These are phyloP conservation scores for Haberlea rhodopensis DNA, from an alignment of 257 asterid species.

Conservation along the genomic window DNA sequence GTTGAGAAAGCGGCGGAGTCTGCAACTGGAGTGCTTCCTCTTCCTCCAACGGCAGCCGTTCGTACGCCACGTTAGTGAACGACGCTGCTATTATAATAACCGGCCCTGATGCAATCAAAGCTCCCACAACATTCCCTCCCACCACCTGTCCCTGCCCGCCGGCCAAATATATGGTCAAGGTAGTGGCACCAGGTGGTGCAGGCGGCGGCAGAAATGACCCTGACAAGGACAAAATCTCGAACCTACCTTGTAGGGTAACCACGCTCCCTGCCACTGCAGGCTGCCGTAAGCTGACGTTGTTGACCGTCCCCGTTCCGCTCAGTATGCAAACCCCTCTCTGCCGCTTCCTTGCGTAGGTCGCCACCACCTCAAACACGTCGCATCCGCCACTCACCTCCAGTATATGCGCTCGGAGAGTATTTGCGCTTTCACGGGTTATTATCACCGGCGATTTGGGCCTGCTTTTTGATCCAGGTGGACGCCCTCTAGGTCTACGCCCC, in stretches of 20 bases:
- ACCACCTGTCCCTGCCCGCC: constrained; percentile 67
- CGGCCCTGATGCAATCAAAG: constrained; percentile 52
- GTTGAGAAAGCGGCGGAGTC: constrained; percentile 27
- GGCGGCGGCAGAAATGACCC: constrained; percentile 64
- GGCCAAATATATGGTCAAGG: constrained; percentile 47
- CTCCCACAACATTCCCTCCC: constrained; percentile 64
- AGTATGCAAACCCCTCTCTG: constrained; percentile 62
- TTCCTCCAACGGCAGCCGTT: constrained; percentile 53
- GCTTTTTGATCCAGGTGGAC: constrained; percentile 58
- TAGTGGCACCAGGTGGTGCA: constrained; percentile 62
- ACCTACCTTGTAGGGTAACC: constrained; percentile 47
- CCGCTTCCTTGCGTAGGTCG: constrained; percentile 44
- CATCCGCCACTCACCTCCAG: constrained; percentile 44
- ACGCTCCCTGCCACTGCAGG: constrained; percentile 39
- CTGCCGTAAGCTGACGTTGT: constrained; percentile 46
- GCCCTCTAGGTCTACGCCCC: constrained; percentile 53
- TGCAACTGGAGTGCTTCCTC: constrained; percentile 39
- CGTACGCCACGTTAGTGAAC: constrained; percentile 60
- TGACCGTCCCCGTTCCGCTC: constrained; percentile 51
- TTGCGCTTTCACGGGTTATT: constrained; percentile 56
- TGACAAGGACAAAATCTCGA: constrained; percentile 46
- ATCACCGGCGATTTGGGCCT: constrained; percentile 55
- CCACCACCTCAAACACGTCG: constrained; percentile 49
- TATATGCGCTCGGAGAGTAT: constrained; percentile 55
- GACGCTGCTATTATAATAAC: constrained; percentile 55